phyloP scores from a whole-genome alignment of 106 monocot genomes.

The Iris macrosiphon region DNA sequence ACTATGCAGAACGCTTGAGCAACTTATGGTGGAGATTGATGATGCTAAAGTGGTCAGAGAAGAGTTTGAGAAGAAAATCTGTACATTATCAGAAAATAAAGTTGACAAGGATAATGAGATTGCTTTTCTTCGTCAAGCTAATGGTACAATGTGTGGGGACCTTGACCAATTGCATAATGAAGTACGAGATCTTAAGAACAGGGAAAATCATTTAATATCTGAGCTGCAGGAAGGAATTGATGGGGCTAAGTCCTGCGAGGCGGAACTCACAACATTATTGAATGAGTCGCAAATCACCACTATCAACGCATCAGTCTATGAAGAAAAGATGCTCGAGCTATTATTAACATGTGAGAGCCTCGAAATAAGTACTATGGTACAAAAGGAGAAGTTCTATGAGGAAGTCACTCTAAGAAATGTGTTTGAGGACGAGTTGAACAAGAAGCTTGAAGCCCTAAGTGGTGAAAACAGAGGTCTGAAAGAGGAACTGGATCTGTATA shows the following conservation, averaged over 20 bases:
- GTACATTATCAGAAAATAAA: conserved; percentile 12
- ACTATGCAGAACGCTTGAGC: conserved; percentile 10
- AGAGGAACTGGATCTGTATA: conserved; percentile 21
- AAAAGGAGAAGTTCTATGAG: conserved; percentile 6
- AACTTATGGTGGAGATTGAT: conserved; percentile 14
- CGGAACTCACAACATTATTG: conserved; percentile 20
- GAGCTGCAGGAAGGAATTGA: conserved; percentile 18
- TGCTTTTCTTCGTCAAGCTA: conserved; percentile 11
- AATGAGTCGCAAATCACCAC: conserved; percentile 15
- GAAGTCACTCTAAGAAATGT: conserved; percentile 15
- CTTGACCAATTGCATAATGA: conserved; percentile 13
- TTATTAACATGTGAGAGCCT: conserved; percentile 17
- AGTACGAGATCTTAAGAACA: conserved; percentile 13
- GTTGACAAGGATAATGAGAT: conserved; percentile 18
- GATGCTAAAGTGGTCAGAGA: conserved; percentile 11
- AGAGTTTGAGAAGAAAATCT: conserved; percentile 19
- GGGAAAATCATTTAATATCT: conserved; percentile 14
- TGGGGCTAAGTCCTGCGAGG: conserved; percentile 22
- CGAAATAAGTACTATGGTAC: conserved; percentile 17
- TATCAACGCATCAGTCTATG: conserved; percentile 14
- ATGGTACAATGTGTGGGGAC: conserved; percentile 15
- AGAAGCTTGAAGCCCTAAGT: conserved; percentile 13
- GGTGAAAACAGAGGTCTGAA: conserved; percentile 27
- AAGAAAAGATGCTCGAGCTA: conserved; percentile 37
- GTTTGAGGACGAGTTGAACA: conserved; percentile 5